Evolutionary conservation across 495 filamentous ascomycete genomes (phyloP), one percentile per base, ranked within the genome.

Genomic region (Podospora australis): DNA sequence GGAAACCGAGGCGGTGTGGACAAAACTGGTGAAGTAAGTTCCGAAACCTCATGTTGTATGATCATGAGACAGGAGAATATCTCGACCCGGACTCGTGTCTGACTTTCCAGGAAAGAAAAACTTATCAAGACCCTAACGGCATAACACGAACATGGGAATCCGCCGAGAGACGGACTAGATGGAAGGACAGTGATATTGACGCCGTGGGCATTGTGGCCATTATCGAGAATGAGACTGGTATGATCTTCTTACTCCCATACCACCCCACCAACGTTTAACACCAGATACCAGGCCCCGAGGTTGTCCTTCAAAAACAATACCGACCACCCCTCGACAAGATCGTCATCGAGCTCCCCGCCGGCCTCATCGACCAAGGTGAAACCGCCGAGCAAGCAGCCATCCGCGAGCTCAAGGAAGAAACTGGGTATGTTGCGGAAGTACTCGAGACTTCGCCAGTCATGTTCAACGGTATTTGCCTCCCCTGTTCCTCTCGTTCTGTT

Each of bases 391-490:
- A 86, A 50, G 85, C 85, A 45, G 90, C 90, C 6, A 74, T 95
- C 11, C 73, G 90, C n/a, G 90, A 96, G 60, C 72, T 98, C 50
- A 88, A 80, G 54, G 92, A 98, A 66, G 92, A 98, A 67, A 96
- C 92, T 0, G 92, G 92, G 4, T 96, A 92, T 62, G 78, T 88
- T 24, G 90, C 85, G 14, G 73, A 79, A 26, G 81, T 77, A 1
- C 66, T 76, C 34, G 74, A 84, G 61, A 78, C 78, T 7, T 87
- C 83, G 47, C 79, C 83, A 23, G 66, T 94, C 16, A 91, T 94
- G 87, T 94, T 84, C 48, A 91, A 92, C 60, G 88, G 86, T 84
- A 61, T 42, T 73, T 63, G 13, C n/a, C 5, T 8, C 21, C 4
- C 8, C 7, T 19, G 29, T 28, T 9, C 26, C 21, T 19, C 16